A percentile compares a stretch with the other conserved stretches of the same genome.
phyloP scores from a whole-genome alignment of 768 basidiomycete species.

The Phlegmacium glaucopus region DNA sequence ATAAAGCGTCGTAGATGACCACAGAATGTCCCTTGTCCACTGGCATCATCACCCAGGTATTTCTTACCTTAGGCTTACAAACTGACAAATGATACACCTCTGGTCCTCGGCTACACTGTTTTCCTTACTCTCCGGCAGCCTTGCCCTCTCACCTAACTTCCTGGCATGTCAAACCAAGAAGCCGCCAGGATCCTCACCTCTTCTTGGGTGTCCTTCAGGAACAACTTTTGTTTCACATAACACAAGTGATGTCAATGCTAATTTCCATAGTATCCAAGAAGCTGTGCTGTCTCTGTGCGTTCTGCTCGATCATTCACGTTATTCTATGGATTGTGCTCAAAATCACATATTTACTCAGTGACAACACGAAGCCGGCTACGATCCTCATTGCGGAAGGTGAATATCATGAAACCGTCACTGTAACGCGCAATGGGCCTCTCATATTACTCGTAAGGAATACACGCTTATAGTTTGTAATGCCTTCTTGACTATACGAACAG shows the following conservation, averaged over 20 bases:
- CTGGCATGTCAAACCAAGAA: slow-evolving; percentile 52
- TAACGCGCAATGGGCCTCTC: slow-evolving; percentile 50
- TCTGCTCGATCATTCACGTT: background rate
- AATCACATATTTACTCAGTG: slow-evolving; percentile 27
- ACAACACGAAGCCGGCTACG: slow-evolving; percentile 32
- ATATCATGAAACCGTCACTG: slow-evolving; percentile 58
- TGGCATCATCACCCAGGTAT: no score
- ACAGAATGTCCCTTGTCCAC: no score
- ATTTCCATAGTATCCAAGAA: slow-evolving; percentile 49
- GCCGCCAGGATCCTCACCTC: slow-evolving; percentile 34
- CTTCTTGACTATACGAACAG: slow-evolving; percentile 4
- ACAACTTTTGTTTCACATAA: slow-evolving; percentile 57
- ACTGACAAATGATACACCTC: no score
- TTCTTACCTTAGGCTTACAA: no score
- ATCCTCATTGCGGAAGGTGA: slow-evolving; percentile 58
- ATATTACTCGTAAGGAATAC: slow-evolving; percentile 63
- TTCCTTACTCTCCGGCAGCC: background rate
- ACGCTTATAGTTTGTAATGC: background rate
- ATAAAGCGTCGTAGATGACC: no score
- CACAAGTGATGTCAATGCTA: slow-evolving; percentile 37
- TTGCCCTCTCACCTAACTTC: slow-evolving; percentile 44
- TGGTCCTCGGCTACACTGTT: background rate
- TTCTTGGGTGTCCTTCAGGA: slow-evolving; percentile 51
- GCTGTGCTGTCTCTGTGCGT: slow-evolving; percentile 55
- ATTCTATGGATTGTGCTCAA: background rate